phyloP scores from a whole-genome alignment of 2,329 filamentous ascomycete species.

The Diplodia corticola region DNA sequence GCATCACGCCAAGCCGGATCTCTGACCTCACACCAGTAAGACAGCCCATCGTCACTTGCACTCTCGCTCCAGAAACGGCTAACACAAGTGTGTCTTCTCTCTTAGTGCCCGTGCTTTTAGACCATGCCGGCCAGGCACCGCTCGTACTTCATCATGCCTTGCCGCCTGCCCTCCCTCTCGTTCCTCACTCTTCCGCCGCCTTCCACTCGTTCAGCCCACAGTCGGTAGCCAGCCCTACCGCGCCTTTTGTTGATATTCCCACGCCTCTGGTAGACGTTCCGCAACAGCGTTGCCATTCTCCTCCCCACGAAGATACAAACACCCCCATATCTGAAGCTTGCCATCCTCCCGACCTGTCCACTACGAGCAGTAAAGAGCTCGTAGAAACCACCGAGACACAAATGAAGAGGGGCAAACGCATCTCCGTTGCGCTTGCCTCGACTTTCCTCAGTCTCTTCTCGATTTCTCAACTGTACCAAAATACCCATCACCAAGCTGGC shows the following conservation, averaged over 20 bases:
- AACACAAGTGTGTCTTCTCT: not conserved
- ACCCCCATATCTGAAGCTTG: not conserved
- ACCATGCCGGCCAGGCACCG: conserved; percentile 24
- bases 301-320: not conserved
- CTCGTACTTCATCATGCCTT: conserved; percentile 19
- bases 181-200: conserved; percentile 7
- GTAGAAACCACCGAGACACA: conserved; percentile 28
- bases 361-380: conserved; percentile 25
- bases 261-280: conserved; percentile 24
- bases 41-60: conserved; percentile 11
- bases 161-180: not conserved
- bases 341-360: conserved; percentile 21
- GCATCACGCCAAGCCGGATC: conserved; percentile 5
- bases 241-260: conserved; percentile 17
- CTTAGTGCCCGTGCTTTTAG: conserved; percentile 19
- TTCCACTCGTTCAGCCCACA: conserved; percentile 10
- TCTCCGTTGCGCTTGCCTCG: conserved; percentile 36
- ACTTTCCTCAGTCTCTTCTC: conserved; percentile 40
- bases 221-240: conserved; percentile 15
- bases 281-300: not conserved
- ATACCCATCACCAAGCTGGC: conserved; percentile 33
- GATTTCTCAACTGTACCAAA: conserved; percentile 40
- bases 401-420: conserved; percentile 39
- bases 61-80: conserved; percentile 8
- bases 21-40: conserved; percentile 18